Conservation (phyloP, 140 eudicot genomes). For the Senecio squalidus region DNA sequence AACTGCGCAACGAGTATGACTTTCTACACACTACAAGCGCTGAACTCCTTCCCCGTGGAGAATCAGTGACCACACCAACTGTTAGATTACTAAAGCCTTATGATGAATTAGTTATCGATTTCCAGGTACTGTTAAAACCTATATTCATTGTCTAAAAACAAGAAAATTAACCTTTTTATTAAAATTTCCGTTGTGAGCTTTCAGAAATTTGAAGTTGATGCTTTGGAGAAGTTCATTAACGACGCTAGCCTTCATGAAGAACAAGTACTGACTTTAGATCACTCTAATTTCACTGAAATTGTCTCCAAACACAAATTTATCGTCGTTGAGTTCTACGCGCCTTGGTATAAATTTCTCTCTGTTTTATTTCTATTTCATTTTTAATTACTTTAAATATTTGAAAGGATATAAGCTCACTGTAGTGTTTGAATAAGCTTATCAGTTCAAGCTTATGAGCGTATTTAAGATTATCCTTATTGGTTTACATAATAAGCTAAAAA, state of each 20-base stretch:
- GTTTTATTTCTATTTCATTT: background rate
- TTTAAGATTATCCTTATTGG: too few species aligned
- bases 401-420: too few species aligned
- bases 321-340: slow-evolving; percentile 88
- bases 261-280: slow-evolving; percentile 64
- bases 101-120: slow-evolving; percentile 73
- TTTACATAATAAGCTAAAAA: too few species aligned
- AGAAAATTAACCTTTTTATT: too few species aligned
- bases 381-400: background rate
- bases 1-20: slow-evolving; percentile 58
- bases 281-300: slow-evolving; percentile 47
- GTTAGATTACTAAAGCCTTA: slow-evolving; percentile 79
- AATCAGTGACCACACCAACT: slow-evolving; percentile 48
- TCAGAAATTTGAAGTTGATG: too few species aligned
- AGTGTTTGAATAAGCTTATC: too few species aligned
- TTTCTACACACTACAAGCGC: slow-evolving; percentile 73
- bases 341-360: slow-evolving; percentile 39
- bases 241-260: too few species aligned
- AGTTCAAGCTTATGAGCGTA: too few species aligned
- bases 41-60: slow-evolving; percentile 58
- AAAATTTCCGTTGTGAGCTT: too few species aligned
- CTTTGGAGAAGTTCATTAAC: too few species aligned
- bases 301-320: slow-evolving; percentile 63
- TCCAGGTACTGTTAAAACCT: slow-evolving; percentile 63
- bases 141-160: too few species aligned